Percentiles rank a stretch among this genome's conserved stretches.
phyloP scores from a whole-genome alignment of 129 eudicot species.

The Centella asiatica region DNA sequence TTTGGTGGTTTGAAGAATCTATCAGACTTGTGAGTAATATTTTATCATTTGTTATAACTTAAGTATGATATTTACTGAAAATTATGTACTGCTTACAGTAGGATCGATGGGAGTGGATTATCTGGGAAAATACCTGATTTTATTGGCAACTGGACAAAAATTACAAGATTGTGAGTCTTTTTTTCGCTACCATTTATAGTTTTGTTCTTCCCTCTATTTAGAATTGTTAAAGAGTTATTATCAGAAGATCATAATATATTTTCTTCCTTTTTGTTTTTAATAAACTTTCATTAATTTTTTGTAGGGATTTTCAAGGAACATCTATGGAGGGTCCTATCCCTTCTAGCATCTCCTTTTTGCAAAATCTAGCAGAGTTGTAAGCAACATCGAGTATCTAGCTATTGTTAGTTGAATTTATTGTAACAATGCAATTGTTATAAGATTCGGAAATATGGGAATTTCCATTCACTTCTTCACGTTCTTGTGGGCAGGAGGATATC shows the following conservation, averaged over 20 bases:
- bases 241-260: background rate
- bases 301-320: conserved; percentile 47
- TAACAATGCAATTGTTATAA: background rate
- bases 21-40: conserved; percentile 34
- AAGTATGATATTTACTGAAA: background rate
- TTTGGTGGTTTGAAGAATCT: conserved; percentile 37
- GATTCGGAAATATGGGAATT: background rate
- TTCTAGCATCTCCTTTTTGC: conserved; percentile 23
- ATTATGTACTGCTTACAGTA: conserved; percentile 23
- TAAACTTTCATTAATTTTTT: conserved; percentile 1
- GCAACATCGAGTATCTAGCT: conserved; percentile 8
- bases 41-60: background rate
- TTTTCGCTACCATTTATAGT: background rate
- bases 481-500: conserved; percentile 33
- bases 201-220: background rate
- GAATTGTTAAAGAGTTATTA: no score
- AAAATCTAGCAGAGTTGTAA: conserved; percentile 31
- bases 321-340: conserved; percentile 48
- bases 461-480: background rate
- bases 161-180: conserved; percentile 30
- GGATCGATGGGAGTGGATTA: conserved; percentile 38
- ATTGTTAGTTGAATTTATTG: background rate
- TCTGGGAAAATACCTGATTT: conserved; percentile 50
- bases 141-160: conserved; percentile 42
- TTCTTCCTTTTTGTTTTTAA: background rate